Conservation (phyloP, 352 stramenopile species). For the Globisporangium lucens region DNA sequence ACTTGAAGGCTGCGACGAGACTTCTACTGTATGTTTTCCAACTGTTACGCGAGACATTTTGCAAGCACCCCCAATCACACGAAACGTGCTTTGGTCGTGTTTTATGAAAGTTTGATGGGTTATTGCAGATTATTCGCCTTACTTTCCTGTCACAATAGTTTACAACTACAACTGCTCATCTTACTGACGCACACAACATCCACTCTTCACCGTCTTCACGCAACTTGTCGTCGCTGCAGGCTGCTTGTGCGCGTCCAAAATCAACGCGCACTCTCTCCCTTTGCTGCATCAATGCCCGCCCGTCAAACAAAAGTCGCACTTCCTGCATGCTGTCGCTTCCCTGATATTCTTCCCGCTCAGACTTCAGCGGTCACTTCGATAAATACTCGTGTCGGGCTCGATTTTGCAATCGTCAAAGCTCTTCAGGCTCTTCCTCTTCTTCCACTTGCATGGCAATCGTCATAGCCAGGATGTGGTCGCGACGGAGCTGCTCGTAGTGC, state of each 20-base stretch:
- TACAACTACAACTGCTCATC: conserved; percentile 1
- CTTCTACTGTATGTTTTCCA: background rate
- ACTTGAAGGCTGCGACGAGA: background rate
- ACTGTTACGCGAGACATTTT: background rate
- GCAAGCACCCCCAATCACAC: background rate
- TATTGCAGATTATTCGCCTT: conserved; percentile 1
- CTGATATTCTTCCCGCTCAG: background rate
- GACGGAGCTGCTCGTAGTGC: conserved; percentile 53
- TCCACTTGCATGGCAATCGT: conserved; percentile 56
- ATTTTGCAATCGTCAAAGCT: conserved; percentile 27
- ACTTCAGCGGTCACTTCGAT: conserved; percentile 19
- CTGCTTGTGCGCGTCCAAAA: background rate
- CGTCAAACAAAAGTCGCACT: background rate
- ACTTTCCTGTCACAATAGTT: background rate
- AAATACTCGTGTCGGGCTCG: conserved; percentile 29
- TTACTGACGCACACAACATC: background rate
- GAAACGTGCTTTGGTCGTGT: background rate
- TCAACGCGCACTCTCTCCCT: background rate
- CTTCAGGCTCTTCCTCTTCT: conserved; percentile 37
- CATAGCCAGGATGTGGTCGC: conserved; percentile 48
- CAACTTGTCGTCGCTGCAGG: background rate
- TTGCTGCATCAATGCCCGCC: background rate
- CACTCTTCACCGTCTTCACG: background rate
- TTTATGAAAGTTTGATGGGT: background rate
- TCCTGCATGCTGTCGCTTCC: background rate